A percentile compares a stretch with the other conserved stretches of the same genome.
phyloP scores from a whole-genome alignment of 208 protist species.

The Trypanosoma theileri region DNA sequence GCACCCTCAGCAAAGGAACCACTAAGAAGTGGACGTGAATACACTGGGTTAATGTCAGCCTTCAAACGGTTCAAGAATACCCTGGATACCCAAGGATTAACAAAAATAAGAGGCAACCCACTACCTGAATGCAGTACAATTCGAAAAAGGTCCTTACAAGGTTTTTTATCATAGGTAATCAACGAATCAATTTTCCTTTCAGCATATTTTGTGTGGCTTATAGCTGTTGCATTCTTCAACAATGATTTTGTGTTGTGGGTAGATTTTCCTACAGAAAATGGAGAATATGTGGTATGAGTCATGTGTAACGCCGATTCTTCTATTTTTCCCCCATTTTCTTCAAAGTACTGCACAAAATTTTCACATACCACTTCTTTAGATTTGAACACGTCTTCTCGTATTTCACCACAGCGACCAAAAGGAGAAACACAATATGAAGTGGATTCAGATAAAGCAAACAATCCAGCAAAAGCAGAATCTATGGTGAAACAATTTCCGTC shows the following conservation, averaged over 20 bases:
- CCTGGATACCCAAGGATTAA: slow-evolving; percentile 18
- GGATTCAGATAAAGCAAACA: slow-evolving; percentile 15
- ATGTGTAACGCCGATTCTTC: slow-evolving; percentile 31
- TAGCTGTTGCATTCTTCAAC: neutral
- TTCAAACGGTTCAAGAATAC: slow-evolving; percentile 20
- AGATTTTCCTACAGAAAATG: neutral
- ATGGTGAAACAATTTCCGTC: slow-evolving; percentile 35
- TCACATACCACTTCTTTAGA: slow-evolving; percentile 33
- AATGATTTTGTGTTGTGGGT: neutral
- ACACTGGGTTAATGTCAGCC: neutral
- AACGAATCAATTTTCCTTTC: slow-evolving; percentile 17
- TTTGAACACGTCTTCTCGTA: slow-evolving; percentile 31
- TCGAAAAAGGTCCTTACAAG: slow-evolving; percentile 16
- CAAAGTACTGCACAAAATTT: slow-evolving; percentile 39
- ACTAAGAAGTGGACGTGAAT: slow-evolving; percentile 4
- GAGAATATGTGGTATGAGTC: neutral
- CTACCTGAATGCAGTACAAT: neutral
- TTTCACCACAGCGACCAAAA: slow-evolving; percentile 58
- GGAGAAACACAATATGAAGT: slow-evolving; percentile 68
- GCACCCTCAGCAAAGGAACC: slow-evolving; percentile 7
- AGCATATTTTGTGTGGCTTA: slow-evolving; percentile 1
- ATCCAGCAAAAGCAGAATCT: slow-evolving; percentile 77
- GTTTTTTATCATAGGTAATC: neutral
- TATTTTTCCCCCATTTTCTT: slow-evolving; percentile 31
- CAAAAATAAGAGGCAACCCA: slow-evolving; percentile 13